Base-by-base conservation (phyloP, 176 grass and related monocot genomes). In the Oropetium thomaeum region DNA sequence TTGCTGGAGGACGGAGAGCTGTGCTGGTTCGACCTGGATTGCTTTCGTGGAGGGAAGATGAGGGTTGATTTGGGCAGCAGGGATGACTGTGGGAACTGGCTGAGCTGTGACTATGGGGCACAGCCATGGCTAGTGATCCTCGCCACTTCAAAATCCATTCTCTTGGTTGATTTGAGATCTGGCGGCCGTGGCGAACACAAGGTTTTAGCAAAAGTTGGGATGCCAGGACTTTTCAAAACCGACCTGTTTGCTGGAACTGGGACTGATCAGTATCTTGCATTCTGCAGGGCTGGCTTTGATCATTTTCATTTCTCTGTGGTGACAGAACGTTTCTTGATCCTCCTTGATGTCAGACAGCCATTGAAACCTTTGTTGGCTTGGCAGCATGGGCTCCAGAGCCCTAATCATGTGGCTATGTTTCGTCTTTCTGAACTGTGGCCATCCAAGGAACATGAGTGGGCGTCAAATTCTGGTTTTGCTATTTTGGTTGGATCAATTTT, bases 401-500 rank as follows among this genome's bases (percentile, higher is more conserved):
- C 91, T 51, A 85, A 73, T 38, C 85, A 81, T 73, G 52, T 88
- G 70, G 61, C 86, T 71, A 94, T 98, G 91, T 89, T 94, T 76
- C 81, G 47, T 25, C 65, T 94, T 41, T 66, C 84, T 13, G 86
- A 94, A 35, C 40, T 88, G 62, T 88, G 92, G 71, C 86, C 86
- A 25, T 88, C 91, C 32, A 47, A 83, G 70, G 72, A 84, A 69
- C 62, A 79, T 54, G 65, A 92, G n/a, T 83, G 81, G 75, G 77
- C 83, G 49, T 76, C 69, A 27, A 72, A 82, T 64, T 88, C 80
- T 35, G 89, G 86, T 64, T 90, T 89, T 86, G 84, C 76, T 58
- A 94, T 98, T 78, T 83, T 98, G 86, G 89, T 87, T 25, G 87
- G 91, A 84, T 94, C 86, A 1, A 82, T 94, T 45, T 73, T 47